Evolutionary conservation across 2,329 filamentous ascomycete genomes (phyloP).

Genomic region (Hypocrella siamensis): DNA sequence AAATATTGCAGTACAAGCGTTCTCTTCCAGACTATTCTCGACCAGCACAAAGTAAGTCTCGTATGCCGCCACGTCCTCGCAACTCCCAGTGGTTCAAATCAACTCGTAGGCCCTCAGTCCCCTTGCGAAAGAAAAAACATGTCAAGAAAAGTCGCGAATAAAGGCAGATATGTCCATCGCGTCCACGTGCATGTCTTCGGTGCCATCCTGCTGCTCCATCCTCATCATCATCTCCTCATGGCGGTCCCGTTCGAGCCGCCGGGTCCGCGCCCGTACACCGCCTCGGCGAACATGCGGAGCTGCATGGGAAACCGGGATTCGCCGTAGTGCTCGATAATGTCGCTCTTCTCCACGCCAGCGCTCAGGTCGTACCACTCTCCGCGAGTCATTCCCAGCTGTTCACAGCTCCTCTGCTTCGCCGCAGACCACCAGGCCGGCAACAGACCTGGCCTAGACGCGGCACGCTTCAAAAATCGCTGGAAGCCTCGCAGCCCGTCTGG

Average conservation of each 20-base stretch:
- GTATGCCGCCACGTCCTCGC: too few species aligned
- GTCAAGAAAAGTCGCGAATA: too few species aligned
- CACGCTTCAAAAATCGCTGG: constrained; percentile 17
- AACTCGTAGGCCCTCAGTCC: too few species aligned
- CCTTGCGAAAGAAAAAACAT: too few species aligned
- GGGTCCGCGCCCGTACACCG: constrained; percentile 15
- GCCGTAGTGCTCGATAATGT: constrained; percentile 25
- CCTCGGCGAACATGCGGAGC: constrained; percentile 30
- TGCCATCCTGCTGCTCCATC: constrained; percentile 5
- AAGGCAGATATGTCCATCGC: neutral
- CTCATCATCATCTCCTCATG: constrained; percentile 10
- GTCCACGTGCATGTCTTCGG: neutral
- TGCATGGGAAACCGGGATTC: constrained; percentile 30
- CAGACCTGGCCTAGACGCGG: constrained; percentile 11
- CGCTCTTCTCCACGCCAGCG: constrained; percentile 13
- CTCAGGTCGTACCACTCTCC: constrained; percentile 11
- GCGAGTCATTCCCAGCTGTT: constrained; percentile 14
- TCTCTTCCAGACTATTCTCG: too few species aligned
- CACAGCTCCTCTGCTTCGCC: constrained; percentile 21
- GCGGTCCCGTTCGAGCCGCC: constrained; percentile 12
- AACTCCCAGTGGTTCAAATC: too few species aligned
- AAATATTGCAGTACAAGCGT: too few species aligned
- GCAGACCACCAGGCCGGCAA: constrained; percentile 29
- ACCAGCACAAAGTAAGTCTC: too few species aligned
- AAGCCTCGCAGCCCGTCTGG: constrained; percentile 16